Base-by-base conservation (phyloP, 805 yeast genomes). In the Hanseniaspora thailandica region DNA sequence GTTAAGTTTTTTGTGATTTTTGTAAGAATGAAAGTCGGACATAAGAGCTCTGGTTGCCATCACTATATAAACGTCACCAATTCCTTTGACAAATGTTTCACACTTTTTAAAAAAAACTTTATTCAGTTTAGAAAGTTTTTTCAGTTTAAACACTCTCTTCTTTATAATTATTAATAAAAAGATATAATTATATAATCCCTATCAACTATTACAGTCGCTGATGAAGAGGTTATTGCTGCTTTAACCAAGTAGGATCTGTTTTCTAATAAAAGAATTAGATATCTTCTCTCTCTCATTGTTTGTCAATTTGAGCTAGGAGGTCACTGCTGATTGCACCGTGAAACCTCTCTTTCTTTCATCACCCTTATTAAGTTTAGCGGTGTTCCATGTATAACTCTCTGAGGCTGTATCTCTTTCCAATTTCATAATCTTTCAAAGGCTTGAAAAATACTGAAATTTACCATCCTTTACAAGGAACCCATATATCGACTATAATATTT, bases 391-490 rank as follows among this genome's bases (percentile, higher is more conserved):
- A 57, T 48, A 38, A 56, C 31, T 57, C 55, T 62, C 68, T 64
- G 68, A 65, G 70, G 65, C 68, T 67, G 68, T 64, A 40, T 57
- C 43, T 38, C 47, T 49, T 38, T 22, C 55, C 55, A 56, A 45
- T 59, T 31, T 8, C n/a, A 10, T 31, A 4, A 31, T n/a, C 15
- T 33, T 33, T 33, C 36, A 33, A 33, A 33, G 36, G 31, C 13
- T 30, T 30, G 47, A 13, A 34, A 45, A 8, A 35, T 36, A 33
- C 7, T 8, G 19, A 33, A n/a, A 35, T 12, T 55, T 47, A 68
- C 71, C 71, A 80, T 2, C 80, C 81, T 60, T 76, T 71, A 67
- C 75, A 75, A 6, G 88, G 84, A 23, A 75, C 71, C 85, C 86
- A 81, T 19, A 82, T 68, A 61, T 83, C 87, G 1, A 65, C 71